Evolutionary conservation across 108 stramenopile species (phyloP).

Genomic region (Nitzschia palea): DNA sequence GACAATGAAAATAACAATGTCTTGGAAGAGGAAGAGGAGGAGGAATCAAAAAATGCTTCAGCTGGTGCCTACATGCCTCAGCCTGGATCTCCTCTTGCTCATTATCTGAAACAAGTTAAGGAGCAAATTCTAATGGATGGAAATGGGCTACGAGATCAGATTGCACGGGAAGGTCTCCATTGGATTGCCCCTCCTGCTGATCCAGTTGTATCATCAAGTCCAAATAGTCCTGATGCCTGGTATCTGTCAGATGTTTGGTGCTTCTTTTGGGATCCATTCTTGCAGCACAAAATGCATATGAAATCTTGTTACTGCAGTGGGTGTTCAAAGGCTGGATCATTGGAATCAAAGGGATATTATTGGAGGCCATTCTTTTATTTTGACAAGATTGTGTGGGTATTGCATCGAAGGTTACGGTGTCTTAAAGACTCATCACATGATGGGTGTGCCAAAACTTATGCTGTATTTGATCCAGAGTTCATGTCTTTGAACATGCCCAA

Average conservation of each 20-base stretch:
- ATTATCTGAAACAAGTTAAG: background rate
- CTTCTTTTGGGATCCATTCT: background rate
- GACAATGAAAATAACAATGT: background rate
- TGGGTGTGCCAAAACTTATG: background rate
- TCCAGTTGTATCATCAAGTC: background rate
- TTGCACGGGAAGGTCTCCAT: background rate
- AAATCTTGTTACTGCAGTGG: background rate
- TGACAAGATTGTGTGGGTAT: background rate
- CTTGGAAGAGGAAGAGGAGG: too few relatives aligned
- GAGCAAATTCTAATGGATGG: background rate
- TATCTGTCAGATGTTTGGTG: background rate
- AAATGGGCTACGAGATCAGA: background rate
- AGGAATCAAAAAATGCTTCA: background rate
- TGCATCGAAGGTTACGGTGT: background rate
- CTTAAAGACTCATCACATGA: too few relatives aligned
- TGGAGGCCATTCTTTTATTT: background rate
- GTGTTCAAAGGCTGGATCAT: background rate
- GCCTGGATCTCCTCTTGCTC: background rate
- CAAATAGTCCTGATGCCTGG: background rate
- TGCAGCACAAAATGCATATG: background rate
- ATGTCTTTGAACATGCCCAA: background rate
- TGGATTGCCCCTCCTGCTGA: background rate
- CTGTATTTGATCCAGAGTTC: background rate
- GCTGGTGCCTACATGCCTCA: background rate
- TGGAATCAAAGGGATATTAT: background rate